phyloP scores from a whole-genome alignment of 78 protist species.

The Speleostelium caveatum region DNA sequence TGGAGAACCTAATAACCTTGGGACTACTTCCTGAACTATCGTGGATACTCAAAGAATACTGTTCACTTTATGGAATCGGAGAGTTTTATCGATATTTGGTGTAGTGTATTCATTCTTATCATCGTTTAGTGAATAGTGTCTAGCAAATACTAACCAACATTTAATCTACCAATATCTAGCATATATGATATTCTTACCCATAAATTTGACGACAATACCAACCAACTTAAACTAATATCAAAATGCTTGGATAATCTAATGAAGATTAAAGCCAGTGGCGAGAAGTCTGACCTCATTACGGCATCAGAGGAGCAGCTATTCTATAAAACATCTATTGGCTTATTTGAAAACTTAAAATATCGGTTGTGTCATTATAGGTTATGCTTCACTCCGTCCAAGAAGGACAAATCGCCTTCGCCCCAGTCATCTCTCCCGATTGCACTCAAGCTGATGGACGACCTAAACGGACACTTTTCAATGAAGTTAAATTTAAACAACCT shows the following conservation, averaged over 20 bases:
- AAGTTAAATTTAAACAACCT: background rate
- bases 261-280: background rate
- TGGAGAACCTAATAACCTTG: background rate
- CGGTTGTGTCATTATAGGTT: slow-evolving; percentile 38
- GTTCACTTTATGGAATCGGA: slow-evolving; percentile 48
- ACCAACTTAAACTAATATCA: slow-evolving; percentile 24
- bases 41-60: slow-evolving; percentile 47
- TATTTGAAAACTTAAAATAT: slow-evolving; percentile 28
- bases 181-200: slow-evolving; percentile 12
- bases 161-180: background rate
- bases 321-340: background rate
- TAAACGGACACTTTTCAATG: background rate
- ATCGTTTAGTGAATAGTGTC: background rate
- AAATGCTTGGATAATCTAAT: slow-evolving; percentile 10
- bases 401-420: background rate
- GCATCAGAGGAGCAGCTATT: slow-evolving; percentile 9
- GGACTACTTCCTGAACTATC: slow-evolving; percentile 24
- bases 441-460: slow-evolving; percentile 12
- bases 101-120: background rate
- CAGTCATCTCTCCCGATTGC: slow-evolving; percentile 2
- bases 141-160: background rate
- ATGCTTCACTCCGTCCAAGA: slow-evolving; percentile 19
- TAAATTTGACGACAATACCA: slow-evolving; percentile 37
- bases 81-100: slow-evolving; percentile 62
- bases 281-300: background rate